Percentiles rank a stretch among this genome's conserved stretches.
phyloP scores from a whole-genome alignment of 208 protist species.

The Wallacemonas collosoma region DNA sequence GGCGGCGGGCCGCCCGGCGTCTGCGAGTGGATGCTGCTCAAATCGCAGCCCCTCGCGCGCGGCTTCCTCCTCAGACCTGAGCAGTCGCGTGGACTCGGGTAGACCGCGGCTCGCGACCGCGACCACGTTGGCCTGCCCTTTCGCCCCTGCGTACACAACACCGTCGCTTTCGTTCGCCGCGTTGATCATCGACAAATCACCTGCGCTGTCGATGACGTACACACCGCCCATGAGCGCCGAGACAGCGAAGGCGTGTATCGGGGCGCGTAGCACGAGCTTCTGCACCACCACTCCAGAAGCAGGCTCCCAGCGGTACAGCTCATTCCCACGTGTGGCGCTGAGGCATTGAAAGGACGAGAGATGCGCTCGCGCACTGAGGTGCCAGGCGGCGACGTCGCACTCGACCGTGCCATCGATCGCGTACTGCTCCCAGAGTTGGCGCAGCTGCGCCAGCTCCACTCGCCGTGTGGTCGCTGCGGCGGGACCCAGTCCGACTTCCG shows the following conservation, averaged over 20 bases:
- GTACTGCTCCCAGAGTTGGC: conserved; percentile 2
- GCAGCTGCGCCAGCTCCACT: neutral
- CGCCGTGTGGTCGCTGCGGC: conserved; percentile 5
- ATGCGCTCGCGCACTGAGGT: conserved; percentile 35
- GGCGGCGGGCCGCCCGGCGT: conserved; percentile 33
- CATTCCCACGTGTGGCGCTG: conserved; percentile 45
- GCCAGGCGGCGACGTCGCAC: conserved; percentile 31
- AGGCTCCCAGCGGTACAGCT: conserved; percentile 70
- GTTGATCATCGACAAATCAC: conserved; percentile 70
- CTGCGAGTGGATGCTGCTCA: conserved; percentile 15
- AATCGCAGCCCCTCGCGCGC: neutral
- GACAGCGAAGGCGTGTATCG: conserved; percentile 56
- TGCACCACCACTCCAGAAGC: conserved; percentile 64
- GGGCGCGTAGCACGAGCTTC: conserved; percentile 39
- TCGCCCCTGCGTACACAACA: conserved; percentile 3
- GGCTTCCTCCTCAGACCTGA: conserved; percentile 21
- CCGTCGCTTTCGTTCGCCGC: conserved; percentile 59
- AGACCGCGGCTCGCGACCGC: conserved; percentile 45
- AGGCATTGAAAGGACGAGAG: conserved; percentile 72
- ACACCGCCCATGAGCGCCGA: conserved; percentile 68
- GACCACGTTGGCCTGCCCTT: conserved; percentile 9
- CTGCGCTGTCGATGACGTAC: conserved; percentile 62
- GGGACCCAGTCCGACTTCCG: conserved; percentile 20
- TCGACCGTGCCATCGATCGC: neutral
- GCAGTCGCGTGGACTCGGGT: conserved; percentile 27